Evolutionary conservation across 2,329 filamentous ascomycete species (phyloP).

Genomic region (Fusarium robinianum): DNA sequence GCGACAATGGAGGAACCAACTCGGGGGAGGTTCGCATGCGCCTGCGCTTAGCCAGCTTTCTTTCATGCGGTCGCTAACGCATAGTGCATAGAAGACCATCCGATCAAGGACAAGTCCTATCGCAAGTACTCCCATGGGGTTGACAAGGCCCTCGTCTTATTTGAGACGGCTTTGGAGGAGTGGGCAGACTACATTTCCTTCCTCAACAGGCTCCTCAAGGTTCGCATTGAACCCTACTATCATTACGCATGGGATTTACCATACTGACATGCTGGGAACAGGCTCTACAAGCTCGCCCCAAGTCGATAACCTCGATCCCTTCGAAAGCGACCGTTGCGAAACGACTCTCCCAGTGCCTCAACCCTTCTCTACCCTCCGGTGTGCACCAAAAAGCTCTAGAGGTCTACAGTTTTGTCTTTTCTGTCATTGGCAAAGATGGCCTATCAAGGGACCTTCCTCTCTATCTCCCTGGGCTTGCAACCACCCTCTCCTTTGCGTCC

Average conservation of each 20-base stretch:
- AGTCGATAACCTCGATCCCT: conserved; percentile 73
- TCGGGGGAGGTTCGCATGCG: conserved; percentile 69
- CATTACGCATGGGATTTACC: too few relatives aligned
- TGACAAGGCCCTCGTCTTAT: conserved; percentile 84
- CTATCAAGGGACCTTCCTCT: conserved; percentile 81
- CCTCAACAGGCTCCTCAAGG: conserved; percentile 86
- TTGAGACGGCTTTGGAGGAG: conserved; percentile 93
- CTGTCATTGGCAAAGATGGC: conserved; percentile 78
- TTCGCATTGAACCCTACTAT: conserved; percentile 42
- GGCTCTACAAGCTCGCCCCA: conserved; percentile 86
- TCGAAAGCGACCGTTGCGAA: conserved; percentile 84
- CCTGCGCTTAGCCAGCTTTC: not conserved
- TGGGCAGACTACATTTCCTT: conserved; percentile 99
- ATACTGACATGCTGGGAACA: conserved; percentile 43
- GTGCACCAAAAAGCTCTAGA: conserved; percentile 98
- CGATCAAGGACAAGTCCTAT: conserved; percentile 68
- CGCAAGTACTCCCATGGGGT: conserved; percentile 89
- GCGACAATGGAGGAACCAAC: conserved; percentile 76
- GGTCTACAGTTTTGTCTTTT: conserved; percentile 89
- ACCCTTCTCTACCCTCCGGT: conserved; percentile 88
- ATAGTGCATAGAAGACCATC: conserved; percentile 54
- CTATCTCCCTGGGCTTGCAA: conserved; percentile 86
- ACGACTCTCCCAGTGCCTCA: conserved; percentile 91
- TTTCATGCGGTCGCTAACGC: conserved; percentile 12
- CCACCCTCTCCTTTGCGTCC: conserved; percentile 92